Evolutionary conservation across 2,329 filamentous ascomycete genomes (phyloP), one percentile per base, ranked within the genome.

Genomic region (Fusarium citri): DNA sequence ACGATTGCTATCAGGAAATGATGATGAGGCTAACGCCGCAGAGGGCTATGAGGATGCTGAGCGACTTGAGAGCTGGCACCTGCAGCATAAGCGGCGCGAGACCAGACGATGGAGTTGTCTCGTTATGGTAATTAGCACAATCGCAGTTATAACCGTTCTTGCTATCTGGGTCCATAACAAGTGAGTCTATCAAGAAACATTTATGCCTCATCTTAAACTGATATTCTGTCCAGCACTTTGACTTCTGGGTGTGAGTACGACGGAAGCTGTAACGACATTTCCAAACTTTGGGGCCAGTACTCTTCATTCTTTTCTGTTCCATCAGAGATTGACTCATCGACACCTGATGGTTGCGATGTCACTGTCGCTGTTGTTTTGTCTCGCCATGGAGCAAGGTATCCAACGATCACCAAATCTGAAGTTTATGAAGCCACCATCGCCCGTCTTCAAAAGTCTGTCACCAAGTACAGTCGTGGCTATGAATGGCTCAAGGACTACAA

Each of bases 241-340:
- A 59, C 68, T 5, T 54, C 64, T 41, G 69, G 69, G 20, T 79
- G 76, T 37, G 72, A 79, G 50, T 55, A 55, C 8, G 67, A 72
- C 18, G 78, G 71, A 16, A 74, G 64, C 54, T 94, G 92, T 79
- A 83, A 85, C 49, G 79, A 86, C 6, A 78, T 86, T 31, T 85
- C 91, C 46, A 88, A 89, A 71, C 86, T 84, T 58, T 97, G 94
- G 93, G 94, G 94, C 59, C 94, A 95, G 78, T 97, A 97, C 79
- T 92, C 93, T 20, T 93, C 94, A 3, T 97, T 89, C 81, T 97
- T 92, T 80, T 86, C 90, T 2, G 90, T 94, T 0, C 86, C 89
- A 9, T 94, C 91, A 2, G 83, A 87, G 5, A 87, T 93, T 53
- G 83, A 88, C 18, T 73, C 84, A 9, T 82, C 83, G 10, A 81